Evolutionary conservation across 495 filamentous ascomycete genomes (phyloP).

Genomic region (Hypoxylon lienhwacheense): DNA sequence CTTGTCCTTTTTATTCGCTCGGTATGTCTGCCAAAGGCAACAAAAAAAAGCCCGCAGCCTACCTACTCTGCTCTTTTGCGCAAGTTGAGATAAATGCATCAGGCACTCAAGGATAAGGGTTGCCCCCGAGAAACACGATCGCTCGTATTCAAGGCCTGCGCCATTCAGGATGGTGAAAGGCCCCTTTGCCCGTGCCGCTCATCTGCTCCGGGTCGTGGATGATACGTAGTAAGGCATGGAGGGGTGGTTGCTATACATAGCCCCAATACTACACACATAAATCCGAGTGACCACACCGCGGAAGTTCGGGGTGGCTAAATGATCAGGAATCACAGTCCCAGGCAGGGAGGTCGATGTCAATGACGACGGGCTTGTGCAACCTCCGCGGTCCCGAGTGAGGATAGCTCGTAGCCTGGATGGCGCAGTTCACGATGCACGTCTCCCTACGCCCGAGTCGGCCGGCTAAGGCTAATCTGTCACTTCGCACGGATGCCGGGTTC

Average conservation of each 20-base stretch:
- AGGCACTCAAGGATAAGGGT: not conserved
- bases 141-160: conserved; percentile 4
- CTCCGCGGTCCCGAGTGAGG: conserved; percentile 60
- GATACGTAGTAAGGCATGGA: conserved; percentile 1
- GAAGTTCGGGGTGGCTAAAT: conserved; percentile 15
- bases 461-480: conserved; percentile 46
- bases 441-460: conserved; percentile 59
- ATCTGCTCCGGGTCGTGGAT: too few relatives aligned
- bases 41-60: conserved; percentile 3
- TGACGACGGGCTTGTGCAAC: conserved; percentile 75
- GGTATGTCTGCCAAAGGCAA: not conserved
- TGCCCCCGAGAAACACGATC: not conserved
- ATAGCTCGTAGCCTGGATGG: conserved; percentile 68
- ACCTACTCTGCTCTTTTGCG: too few relatives aligned
- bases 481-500: conserved; percentile 39
- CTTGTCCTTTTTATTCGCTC: not conserved
- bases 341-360: conserved; percentile 74
- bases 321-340: conserved; percentile 37
- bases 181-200: not conserved
- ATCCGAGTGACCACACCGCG: conserved; percentile 8
- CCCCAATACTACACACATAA: conserved; percentile 7
- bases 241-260: conserved; percentile 10
- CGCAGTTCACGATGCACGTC: conserved; percentile 77
- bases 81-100: not conserved
- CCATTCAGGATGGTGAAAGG: not conserved